Percentiles rank a stretch among this genome's conserved stretches.
Conservation (phyloP, 106 monocot genomes). For the Platanthera guangdongensis region DNA sequence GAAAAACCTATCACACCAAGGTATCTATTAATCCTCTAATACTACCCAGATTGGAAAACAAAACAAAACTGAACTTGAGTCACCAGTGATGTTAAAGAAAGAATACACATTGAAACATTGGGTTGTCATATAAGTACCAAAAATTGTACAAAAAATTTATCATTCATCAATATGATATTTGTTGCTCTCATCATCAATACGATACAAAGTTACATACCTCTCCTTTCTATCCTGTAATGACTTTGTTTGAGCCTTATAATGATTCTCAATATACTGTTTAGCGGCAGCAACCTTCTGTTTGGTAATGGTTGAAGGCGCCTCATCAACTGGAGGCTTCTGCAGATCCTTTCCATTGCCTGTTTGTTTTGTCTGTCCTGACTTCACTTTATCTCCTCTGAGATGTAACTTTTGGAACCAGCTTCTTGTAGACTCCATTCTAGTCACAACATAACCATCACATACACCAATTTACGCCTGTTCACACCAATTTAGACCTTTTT, state of each 20-base stretch:
- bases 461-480: neutral
- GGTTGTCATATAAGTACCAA: neutral
- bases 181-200: neutral
- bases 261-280: conserved; percentile 92
- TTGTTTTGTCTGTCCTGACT: conserved; percentile 39
- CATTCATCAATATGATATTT: neutral
- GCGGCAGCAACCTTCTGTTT: conserved; percentile 93
- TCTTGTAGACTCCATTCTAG: conserved; percentile 76
- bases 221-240: conserved; percentile 80
- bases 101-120: neutral
- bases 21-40: neutral
- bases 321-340: conserved; percentile 68
- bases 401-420: conserved; percentile 90
- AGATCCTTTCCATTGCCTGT: conserved; percentile 33
- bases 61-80: neutral
- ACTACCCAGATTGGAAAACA: neutral
- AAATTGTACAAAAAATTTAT: neutral
- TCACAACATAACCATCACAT: conserved; percentile 27
- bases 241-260: conserved; percentile 92
- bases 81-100: neutral
- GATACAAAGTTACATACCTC: conserved; percentile 27
- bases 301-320: conserved; percentile 72
- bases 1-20: too few relatives aligned
- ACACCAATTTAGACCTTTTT: neutral
- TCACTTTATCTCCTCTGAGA: conserved; percentile 56